Base-by-base conservation (phyloP, 1,139 yeast species). In the Debaryomycetaceae sp. region DNA sequence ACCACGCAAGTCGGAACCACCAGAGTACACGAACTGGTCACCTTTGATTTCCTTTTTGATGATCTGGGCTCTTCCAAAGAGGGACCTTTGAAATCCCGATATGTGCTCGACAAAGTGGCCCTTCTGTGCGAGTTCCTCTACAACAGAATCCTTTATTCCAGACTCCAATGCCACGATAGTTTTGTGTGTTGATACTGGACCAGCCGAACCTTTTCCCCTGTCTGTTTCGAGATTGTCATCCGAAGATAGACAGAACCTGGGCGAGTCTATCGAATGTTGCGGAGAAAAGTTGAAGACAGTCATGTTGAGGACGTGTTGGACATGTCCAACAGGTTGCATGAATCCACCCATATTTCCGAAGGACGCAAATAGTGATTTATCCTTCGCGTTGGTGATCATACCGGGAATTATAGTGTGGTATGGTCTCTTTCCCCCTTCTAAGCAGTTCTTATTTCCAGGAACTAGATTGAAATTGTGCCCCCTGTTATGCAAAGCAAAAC, bases 291-390 rank as follows among this genome's bases (percentile, higher is more conserved):
- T 81, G 61, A 83, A 87, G 9, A 83, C 58, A 1, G 78, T 57
- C 70, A 87, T 62, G 60, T 87, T 87, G 49, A 85, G 62, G 34
- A 81, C 83, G 44, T 86, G 91, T 57, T 87, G 93, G 4, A 87
- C 83, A 54, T 87, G 96, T 1, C 93, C 91, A 52, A 85, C 89
- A 2, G 95, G 95, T 60, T 87, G 96, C 70, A 84, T 87, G 66
- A 82, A 87, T 0, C 93, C 96, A 22, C 96, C 96, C 91, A 87
- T 87, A 53, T 86, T 87, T 33, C 95, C 96, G 56, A 79, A 85
- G 3, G 86, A 69, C 0, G 91, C 91, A 58, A 75, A 84, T 24
- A 87, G 65, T 33, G 59, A 64, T 14, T 59, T 48, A 8, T 65
- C 66, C 6, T 34, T 20, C 3, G 41, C 8, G 17, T 36, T 42